Conservation (phyloP, 177 flowering plant genomes). For the Vitis hybrid region DNA sequence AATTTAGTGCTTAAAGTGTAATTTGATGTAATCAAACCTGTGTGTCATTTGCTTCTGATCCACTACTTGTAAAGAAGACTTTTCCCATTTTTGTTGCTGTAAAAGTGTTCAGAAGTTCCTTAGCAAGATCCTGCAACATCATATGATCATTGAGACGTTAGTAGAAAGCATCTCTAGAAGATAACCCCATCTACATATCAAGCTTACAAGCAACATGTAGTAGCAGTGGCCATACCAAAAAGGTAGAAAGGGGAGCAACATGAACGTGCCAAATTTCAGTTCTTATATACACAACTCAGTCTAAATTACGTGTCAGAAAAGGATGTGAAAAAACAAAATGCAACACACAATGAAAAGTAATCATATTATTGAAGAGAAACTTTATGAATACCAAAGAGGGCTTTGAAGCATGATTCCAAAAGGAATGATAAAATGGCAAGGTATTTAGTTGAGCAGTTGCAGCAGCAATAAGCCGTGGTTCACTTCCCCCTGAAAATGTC, state of each 20-base stretch:
- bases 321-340: too few species aligned
- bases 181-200: too few species aligned
- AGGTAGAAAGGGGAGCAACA: too few species aligned
- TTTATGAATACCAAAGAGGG: conserved; percentile 75
- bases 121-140: conserved; percentile 78
- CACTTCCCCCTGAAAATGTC: conserved; percentile 79
- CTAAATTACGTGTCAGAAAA: too few species aligned
- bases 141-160: neutral
- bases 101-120: conserved; percentile 69
- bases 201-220: too few species aligned
- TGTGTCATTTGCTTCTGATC: conserved; percentile 97
- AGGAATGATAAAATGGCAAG: conserved; percentile 97
- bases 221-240: too few species aligned
- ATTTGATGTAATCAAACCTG: conserved; percentile 47
- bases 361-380: too few species aligned
- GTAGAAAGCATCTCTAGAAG: too few species aligned
- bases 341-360: too few species aligned
- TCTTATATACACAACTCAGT: too few species aligned
- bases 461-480: conserved; percentile 90
- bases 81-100: conserved; percentile 93
- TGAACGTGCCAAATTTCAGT: too few species aligned
- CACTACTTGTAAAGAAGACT: conserved; percentile 92
- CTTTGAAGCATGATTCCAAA: conserved; percentile 98
- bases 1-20: too few species aligned
- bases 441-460: conserved; percentile 75